Percentiles rank a stretch among this genome's conserved stretches.
Evolutionary conservation across 2,329 filamentous ascomycete genomes (phyloP).

Genomic region (Didymellaceae sp.): DNA sequence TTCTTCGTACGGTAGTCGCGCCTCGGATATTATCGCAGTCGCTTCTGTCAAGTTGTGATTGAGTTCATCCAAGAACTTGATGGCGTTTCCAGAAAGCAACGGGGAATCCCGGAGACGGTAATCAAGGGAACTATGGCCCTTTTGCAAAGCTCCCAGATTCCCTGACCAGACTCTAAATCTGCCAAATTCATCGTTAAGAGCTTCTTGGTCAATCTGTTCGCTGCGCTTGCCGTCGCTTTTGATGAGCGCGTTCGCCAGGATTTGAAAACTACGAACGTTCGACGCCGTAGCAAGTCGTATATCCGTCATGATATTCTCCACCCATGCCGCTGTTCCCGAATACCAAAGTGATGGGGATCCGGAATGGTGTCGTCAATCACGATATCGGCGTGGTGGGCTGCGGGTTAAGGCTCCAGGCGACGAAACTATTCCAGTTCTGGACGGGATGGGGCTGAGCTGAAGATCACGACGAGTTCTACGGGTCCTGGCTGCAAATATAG

Average conservation of each 20-base stretch:
- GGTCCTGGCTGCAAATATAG: background rate
- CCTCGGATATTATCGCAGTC: slow-evolving; percentile 34
- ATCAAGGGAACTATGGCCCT: slow-evolving; percentile 47
- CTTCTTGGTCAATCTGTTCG: slow-evolving; percentile 33
- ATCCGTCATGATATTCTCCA: slow-evolving; percentile 26
- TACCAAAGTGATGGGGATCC: slow-evolving; percentile 1
- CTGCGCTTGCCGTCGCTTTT: slow-evolving; percentile 20
- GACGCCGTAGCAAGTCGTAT: slow-evolving; percentile 41
- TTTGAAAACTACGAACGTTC: slow-evolving; percentile 41
- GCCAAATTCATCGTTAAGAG: slow-evolving; percentile 46
- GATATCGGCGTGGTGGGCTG: slow-evolving; percentile 4
- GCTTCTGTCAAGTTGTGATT: slow-evolving; percentile 40
- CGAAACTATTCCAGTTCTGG: slow-evolving; percentile 12
- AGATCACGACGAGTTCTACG: slow-evolving; percentile 4
- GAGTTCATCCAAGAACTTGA: slow-evolving; percentile 45
- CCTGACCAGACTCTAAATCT: slow-evolving; percentile 47
- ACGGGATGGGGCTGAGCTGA: slow-evolving; percentile 12
- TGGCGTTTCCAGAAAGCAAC: slow-evolving; percentile 39
- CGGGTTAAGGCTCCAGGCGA: background rate
- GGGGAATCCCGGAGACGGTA: slow-evolving; percentile 48
- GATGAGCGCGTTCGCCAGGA: slow-evolving; percentile 28
- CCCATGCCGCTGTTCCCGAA: no score
- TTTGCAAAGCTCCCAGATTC: slow-evolving; percentile 46
- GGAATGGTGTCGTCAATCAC: slow-evolving; percentile 5
- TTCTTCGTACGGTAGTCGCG: slow-evolving; percentile 44